These are phyloP conservation scores for Crithidia bombi DNA, from an alignment of 208 protist genomes.

Conservation along the genomic window DNA sequence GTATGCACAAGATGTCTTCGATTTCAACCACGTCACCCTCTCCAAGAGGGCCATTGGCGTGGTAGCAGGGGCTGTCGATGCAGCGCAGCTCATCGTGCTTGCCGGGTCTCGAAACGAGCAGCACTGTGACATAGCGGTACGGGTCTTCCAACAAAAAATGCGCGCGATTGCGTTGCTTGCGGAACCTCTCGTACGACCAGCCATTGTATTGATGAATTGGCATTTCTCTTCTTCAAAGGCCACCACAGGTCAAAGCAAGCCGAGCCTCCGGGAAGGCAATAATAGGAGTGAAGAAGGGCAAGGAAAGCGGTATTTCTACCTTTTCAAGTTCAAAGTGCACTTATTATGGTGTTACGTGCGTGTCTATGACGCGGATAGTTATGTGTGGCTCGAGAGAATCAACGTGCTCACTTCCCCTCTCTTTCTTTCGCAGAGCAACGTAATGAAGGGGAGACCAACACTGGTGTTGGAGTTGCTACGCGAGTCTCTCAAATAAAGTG, in stretches of 20 bases:
- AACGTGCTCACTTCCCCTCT: too few species aligned
- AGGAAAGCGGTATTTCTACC: too few species aligned
- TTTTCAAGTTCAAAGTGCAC: too few species aligned
- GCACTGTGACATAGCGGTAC: slow-evolving; percentile 82
- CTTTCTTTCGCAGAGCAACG: too few species aligned
- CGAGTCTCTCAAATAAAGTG: too few species aligned
- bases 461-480: too few species aligned
- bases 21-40: slow-evolving; percentile 85
- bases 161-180: slow-evolving; percentile 69
- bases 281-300: not conserved
- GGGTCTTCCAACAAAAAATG: slow-evolving; percentile 87
- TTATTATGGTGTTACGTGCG: too few species aligned
- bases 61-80: slow-evolving; percentile 88
- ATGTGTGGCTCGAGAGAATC: too few species aligned
- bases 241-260: not conserved
- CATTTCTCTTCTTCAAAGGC: slow-evolving; percentile 24
- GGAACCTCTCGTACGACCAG: slow-evolving; percentile 79
- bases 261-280: too few species aligned
- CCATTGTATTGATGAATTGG: slow-evolving; percentile 74
- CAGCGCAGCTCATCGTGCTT: slow-evolving; percentile 53
- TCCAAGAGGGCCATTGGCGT: slow-evolving; percentile 78
- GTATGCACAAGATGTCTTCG: slow-evolving; percentile 82
- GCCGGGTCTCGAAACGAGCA: slow-evolving; percentile 41
- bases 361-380: too few species aligned
- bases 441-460: too few species aligned